Conservation (phyloP, 192 early-diverging fungal genomes). For the Oehlia diaphana region DNA sequence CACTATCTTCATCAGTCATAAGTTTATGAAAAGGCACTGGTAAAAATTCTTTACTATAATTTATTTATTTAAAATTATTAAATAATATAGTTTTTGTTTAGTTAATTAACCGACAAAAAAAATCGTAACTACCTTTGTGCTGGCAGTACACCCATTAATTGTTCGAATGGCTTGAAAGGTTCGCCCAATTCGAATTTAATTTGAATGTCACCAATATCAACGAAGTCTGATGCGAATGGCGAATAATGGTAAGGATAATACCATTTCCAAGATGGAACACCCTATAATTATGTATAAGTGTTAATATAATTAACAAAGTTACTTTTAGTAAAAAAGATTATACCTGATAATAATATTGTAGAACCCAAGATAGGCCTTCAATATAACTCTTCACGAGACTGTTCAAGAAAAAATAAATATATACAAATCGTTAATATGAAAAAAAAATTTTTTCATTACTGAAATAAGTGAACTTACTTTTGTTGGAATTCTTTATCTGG, state of each 20-base stretch:
- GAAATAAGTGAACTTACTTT: conserved; percentile 45
- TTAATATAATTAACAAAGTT: neutral
- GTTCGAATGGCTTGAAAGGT: conserved; percentile 91
- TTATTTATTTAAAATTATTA: neutral
- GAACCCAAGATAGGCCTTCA: conserved; percentile 96
- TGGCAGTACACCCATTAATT: conserved; percentile 96
- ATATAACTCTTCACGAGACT: conserved; percentile 79
- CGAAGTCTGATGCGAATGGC: conserved; percentile 82
- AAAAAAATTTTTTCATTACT: neutral
- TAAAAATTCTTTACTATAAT: conserved; percentile 59
- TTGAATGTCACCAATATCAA: conserved; percentile 69
- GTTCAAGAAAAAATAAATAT: neutral
- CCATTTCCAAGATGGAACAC: conserved; percentile 95
- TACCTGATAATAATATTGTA: conserved; percentile 89
- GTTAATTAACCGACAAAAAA: neutral
- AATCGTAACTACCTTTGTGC: conserved; percentile 53
- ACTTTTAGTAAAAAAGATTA: neutral
- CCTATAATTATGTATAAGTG: conserved; percentile 34
- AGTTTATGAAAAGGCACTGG: conserved; percentile 67
- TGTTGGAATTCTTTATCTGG: conserved; percentile 53
- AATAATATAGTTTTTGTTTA: neutral
- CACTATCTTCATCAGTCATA: conserved; percentile 81
- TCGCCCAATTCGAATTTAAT: conserved; percentile 79
- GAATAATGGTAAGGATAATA: conserved; percentile 98
- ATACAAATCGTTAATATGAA: neutral